phyloP scores from a whole-genome alignment of 2,329 filamentous ascomycete species.

The Leptographium radiaticola region DNA sequence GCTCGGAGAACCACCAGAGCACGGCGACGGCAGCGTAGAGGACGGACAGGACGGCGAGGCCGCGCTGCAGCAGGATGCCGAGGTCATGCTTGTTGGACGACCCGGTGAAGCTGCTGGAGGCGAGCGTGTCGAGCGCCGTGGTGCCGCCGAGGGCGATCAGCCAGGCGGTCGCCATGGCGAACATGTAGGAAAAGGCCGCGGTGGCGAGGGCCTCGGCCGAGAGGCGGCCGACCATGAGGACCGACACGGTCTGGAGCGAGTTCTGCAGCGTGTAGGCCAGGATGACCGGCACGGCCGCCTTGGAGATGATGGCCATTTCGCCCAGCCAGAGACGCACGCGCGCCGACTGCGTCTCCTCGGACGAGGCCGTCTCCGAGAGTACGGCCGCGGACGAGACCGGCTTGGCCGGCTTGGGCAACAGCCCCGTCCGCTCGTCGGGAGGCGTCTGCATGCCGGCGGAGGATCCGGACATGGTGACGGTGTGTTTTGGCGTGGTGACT shows the following conservation, averaged over 20 bases:
- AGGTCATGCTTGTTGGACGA: constrained; percentile 67
- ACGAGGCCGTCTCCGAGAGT: neutral
- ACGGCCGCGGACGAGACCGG: neutral
- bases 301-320: constrained; percentile 57
- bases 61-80: constrained; percentile 65
- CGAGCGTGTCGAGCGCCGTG: constrained; percentile 74
- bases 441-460: neutral
- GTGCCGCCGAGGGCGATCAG: constrained; percentile 75
- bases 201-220: constrained; percentile 71
- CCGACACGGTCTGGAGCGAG: constrained; percentile 69
- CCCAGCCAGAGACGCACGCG: constrained; percentile 22
- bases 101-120: constrained; percentile 70
- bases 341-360: constrained; percentile 2
- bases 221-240: constrained; percentile 67
- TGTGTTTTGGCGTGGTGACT: too few relatives aligned
- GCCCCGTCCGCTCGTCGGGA: constrained; percentile 6
- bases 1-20: constrained; percentile 64
- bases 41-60: constrained; percentile 54
- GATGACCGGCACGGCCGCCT: constrained; percentile 63
- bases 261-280: constrained; percentile 78
- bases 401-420: constrained; percentile 4
- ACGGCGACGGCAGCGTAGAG: constrained; percentile 64
- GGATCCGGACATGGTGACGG: neutral
- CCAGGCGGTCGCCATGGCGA: constrained; percentile 82
- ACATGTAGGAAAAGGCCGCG: constrained; percentile 85